Evolutionary conservation across 2,329 filamentous ascomycete genomes (phyloP).

Genomic region (Xylariaceae sp.): DNA sequence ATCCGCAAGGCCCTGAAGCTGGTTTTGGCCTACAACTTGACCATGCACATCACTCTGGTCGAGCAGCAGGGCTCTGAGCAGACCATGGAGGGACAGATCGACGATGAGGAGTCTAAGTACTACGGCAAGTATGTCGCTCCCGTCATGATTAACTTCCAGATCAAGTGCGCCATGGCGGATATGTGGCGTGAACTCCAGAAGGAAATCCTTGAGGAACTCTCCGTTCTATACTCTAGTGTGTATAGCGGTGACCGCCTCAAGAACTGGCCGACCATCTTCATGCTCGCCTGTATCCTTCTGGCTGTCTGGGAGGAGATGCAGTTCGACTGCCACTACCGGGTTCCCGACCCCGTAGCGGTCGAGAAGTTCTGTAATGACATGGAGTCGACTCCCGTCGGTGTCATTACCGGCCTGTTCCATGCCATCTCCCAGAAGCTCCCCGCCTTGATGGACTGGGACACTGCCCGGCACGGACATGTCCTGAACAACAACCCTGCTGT

Average conservation of each 20-base stretch:
- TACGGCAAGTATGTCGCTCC: constrained; percentile 86
- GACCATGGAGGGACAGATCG: constrained; percentile 72
- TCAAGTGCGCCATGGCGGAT: constrained; percentile 93
- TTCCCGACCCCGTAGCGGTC: constrained; percentile 76
- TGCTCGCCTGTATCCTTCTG: constrained; percentile 86
- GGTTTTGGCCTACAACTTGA: constrained; percentile 92
- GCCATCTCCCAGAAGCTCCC: constrained; percentile 97
- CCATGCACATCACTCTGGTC: constrained; percentile 88
- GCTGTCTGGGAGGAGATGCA: constrained; percentile 99
- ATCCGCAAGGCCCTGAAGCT: constrained; percentile 95
- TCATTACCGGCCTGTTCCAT: constrained; percentile 94
- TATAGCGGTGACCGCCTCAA: constrained; percentile 96
- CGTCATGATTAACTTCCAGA: constrained; percentile 99
- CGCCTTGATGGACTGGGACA: constrained; percentile 90
- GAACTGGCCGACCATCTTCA: constrained; percentile 99
- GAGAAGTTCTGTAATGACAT: constrained; percentile 96
- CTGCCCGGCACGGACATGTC: constrained; percentile 80
- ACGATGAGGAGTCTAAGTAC: constrained; percentile 81
- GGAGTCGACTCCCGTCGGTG: constrained; percentile 92
- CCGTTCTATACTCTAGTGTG: constrained; percentile 88
- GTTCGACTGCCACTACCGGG: constrained; percentile 94
- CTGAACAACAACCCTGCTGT: constrained; percentile 88
- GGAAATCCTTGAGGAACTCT: constrained; percentile 91
- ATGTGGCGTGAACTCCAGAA: constrained; percentile 98
- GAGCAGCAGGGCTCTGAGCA: constrained; percentile 82